Evolutionary conservation across 768 basidiomycete genomes (phyloP), one percentile per base, ranked within the genome.

Genomic region (Candolleomyces efflorescens): DNA sequence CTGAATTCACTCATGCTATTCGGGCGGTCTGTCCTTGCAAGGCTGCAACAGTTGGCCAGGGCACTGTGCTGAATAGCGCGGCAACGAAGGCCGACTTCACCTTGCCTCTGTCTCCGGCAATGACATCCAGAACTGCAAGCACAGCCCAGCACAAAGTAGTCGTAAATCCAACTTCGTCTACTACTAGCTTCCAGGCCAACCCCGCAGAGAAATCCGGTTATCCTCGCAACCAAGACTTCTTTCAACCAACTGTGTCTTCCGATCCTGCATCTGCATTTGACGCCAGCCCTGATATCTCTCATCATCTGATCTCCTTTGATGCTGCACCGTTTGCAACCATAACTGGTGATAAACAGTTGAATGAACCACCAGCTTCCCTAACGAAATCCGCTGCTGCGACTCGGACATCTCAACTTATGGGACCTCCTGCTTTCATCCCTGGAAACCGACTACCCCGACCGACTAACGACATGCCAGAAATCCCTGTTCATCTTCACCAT

Each of bases 21-120:
- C 79, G 80, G 48, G 73, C 78, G 5, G 80, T 91, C 41, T 92
- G 90, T 65, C 90, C 89, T 3, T 92, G 90, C 75, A 87, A 85
- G 68, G 73, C 80, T 38, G 82, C 60, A 73, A 76, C 23, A 60
- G 54, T 51, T 12, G 46, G 59, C 24, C 58, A 37, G 38, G 26
- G 20, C 37, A 49, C 17, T 10, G 37, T 38, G 1, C 49, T 46
- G 24, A 58, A 59, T 32, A 54, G 43, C 9, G 51, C 50, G 13
- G 50, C 52, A 10, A 53, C 58, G 5, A 45, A 23, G 10, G 44
- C 53, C 23, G 27, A 52, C 24, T 11, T 1, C 32, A 56, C 59
- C 1, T 57, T 57, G 7, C 54, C 61, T 6, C 63, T 62, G 51
- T 46, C 37, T n/a, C 59, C 5, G n/a, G 10, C 11, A 27, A 22